phyloP scores from a whole-genome alignment of 2,329 filamentous ascomycete genomes.

The Penicillium nordicum region DNA sequence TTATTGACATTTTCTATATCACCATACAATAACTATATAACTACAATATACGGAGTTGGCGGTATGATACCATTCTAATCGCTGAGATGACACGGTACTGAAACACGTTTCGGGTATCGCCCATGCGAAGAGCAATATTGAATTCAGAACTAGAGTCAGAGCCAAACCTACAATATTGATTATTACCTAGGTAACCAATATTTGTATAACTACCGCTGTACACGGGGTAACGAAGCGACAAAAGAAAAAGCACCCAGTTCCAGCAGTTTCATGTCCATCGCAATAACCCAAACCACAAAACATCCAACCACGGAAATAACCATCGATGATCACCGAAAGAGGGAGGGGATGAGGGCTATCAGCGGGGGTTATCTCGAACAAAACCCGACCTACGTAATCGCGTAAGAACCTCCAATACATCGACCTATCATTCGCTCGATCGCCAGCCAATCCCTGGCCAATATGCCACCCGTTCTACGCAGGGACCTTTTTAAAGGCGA shows the following conservation, averaged over 20 bases:
- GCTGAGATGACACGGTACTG: background rate
- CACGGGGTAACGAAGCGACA: background rate
- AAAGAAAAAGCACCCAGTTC: background rate
- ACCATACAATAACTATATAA: background rate
- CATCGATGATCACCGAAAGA: background rate
- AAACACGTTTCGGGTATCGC: slow-evolving; percentile 1
- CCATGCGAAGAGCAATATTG: background rate
- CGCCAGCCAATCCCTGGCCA: background rate
- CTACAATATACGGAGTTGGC: background rate
- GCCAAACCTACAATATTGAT: background rate
- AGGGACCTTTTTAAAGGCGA: background rate
- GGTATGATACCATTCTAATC: background rate
- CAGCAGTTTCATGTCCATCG: background rate
- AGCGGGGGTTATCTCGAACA: background rate
- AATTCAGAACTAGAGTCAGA: background rate
- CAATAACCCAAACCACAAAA: background rate
- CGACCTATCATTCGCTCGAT: background rate
- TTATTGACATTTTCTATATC: background rate
- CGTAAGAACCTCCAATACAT: background rate
- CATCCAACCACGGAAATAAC: background rate
- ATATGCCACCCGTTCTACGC: background rate
- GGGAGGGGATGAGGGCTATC: background rate
- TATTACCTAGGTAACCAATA: background rate
- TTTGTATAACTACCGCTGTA: background rate
- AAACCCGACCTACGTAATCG: slow-evolving; percentile 7